A percentile compares a stretch with the other conserved stretches of the same genome.
These are phyloP conservation scores for Alternaria sp. DNA, from an alignment of 2,329 filamentous ascomycete species.

Conservation along the genomic window DNA sequence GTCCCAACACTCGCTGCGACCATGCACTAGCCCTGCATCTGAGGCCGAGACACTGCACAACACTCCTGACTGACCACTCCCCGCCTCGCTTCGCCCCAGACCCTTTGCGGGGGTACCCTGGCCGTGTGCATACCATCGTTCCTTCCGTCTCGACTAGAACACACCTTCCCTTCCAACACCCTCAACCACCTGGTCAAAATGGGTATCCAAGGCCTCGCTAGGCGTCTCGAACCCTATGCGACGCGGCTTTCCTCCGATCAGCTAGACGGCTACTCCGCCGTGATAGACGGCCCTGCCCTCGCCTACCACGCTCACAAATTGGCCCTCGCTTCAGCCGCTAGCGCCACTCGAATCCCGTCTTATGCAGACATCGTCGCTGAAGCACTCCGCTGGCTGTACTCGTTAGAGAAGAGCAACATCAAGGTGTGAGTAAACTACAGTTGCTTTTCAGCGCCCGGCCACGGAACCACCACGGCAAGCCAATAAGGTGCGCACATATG, in stretches of 20 bases:
- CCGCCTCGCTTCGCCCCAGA: background rate
- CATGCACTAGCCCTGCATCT: slow-evolving; percentile 5
- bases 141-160: background rate
- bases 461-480: slow-evolving; percentile 2
- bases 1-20: slow-evolving; percentile 9
- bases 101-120: background rate
- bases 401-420: slow-evolving; percentile 62
- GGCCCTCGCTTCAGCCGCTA: slow-evolving; percentile 50
- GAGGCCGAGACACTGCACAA: slow-evolving; percentile 2
- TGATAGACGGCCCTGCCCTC: slow-evolving; percentile 80
- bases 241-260: slow-evolving; percentile 27
- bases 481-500: slow-evolving; percentile 23
- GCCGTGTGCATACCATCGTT: background rate
- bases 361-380: slow-evolving; percentile 68
- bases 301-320: slow-evolving; percentile 71
- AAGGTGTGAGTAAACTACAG: slow-evolving; percentile 62
- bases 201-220: slow-evolving; percentile 44
- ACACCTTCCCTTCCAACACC: background rate
- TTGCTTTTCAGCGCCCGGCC: slow-evolving; percentile 15
- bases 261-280: slow-evolving; percentile 33
- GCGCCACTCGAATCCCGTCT: slow-evolving; percentile 32
- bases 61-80: background rate
- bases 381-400: slow-evolving; percentile 64
- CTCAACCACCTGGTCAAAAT: slow-evolving; percentile 24
- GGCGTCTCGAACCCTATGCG: slow-evolving; percentile 40